These are phyloP conservation scores for Annona squamosa DNA, from an alignment of 164 flowering plant species.

Conservation along the genomic window DNA sequence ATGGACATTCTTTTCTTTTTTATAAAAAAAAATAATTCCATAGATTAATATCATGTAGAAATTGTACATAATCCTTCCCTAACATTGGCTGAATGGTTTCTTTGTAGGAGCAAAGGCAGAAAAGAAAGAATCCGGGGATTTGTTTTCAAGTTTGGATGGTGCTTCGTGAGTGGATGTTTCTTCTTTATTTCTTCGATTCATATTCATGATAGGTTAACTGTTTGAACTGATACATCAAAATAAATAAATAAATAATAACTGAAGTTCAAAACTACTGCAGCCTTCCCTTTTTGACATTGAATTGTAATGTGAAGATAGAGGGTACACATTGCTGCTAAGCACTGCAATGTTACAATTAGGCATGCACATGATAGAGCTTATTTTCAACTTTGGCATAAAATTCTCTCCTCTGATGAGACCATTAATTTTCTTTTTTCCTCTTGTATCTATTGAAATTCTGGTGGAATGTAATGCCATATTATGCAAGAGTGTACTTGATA, in stretches of 20 bases:
- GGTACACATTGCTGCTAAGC: not conserved
- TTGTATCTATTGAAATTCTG: no score
- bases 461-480: no score
- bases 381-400: no score
- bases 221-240: not conserved
- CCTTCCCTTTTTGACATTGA: not conserved
- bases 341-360: not conserved
- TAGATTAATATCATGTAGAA: not conserved
- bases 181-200: slow-evolving; percentile 5
- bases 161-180: slow-evolving; percentile 64
- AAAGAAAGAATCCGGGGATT: slow-evolving; percentile 65
- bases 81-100: not conserved
- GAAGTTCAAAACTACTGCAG: not conserved
- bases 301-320: not conserved
- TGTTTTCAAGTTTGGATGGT: slow-evolving; percentile 52
- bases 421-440: no score
- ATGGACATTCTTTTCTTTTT: not conserved
- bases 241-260: not conserved
- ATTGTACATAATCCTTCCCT: not conserved
- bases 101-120: slow-evolving; percentile 57
- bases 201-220: not conserved
- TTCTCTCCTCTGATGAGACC: no score
- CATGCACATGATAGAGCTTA: not conserved
- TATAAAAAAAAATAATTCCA: no score
- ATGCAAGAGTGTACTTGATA: no score